Percentiles rank a stretch among this genome's conserved stretches.
Evolutionary conservation across 1,284 basidiomycete species (phyloP).

Genomic region (Tremellales sp.): DNA sequence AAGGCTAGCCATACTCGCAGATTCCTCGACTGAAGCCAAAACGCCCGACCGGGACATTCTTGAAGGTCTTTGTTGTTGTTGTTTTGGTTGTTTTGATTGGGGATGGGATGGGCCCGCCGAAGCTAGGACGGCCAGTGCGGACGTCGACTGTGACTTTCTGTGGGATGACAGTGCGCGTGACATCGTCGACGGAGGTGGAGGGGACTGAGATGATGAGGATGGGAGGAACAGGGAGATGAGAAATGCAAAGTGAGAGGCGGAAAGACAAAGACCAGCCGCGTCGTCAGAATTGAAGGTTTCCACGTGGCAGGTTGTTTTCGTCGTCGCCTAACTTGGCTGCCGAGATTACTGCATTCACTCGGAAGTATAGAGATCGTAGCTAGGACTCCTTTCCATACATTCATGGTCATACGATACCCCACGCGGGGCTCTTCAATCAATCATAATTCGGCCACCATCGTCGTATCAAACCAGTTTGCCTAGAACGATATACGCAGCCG

Average conservation of each 20-base stretch:
- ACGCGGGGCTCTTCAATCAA: too few species aligned
- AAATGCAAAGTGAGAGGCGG: background rate
- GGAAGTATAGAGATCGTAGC: too few species aligned
- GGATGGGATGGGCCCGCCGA: conserved; percentile 1
- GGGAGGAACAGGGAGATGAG: background rate
- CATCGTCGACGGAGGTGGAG: conserved; percentile 5
- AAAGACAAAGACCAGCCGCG: conserved; percentile 3
- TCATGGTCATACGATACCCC: too few species aligned
- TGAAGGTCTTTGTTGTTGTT: conserved; percentile 3
- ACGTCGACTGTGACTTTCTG: conserved; percentile 39
- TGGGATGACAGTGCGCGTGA: conserved; percentile 21
- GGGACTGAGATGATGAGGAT: conserved; percentile 1
- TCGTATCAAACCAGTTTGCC: too few species aligned
- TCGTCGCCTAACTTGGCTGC: background rate
- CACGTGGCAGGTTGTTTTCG: conserved; percentile 1
- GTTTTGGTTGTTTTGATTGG: background rate
- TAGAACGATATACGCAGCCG: too few species aligned
- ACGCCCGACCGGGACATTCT: background rate
- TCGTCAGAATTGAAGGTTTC: background rate
- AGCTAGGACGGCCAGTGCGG: conserved; percentile 23
- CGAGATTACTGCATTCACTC: too few species aligned
- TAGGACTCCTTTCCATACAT: too few species aligned
- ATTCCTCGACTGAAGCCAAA: background rate
- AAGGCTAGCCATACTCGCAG: conserved; percentile 7
- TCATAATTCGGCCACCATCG: too few species aligned